Evolutionary conservation across 148 eudicot genomes (phyloP), one percentile per base, ranked within the genome.

Genomic region (Drosera capensis): DNA sequence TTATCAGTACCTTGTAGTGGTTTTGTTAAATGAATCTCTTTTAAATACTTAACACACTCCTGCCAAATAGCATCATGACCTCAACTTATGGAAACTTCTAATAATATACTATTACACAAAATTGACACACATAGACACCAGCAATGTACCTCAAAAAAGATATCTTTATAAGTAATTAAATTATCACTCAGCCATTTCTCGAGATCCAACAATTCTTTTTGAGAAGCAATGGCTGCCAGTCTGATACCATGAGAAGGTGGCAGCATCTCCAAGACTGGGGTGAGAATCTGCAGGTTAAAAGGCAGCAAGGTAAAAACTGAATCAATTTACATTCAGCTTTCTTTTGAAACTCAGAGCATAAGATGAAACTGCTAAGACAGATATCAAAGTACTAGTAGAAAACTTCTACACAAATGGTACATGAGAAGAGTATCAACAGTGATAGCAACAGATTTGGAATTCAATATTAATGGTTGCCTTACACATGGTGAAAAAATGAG

Each of bases 291-390:
- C 62, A 69, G 21, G 63, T 41, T 13, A 14, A 11, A 19, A 34
- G 13, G 5, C 3, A 34, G 14, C n/a, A 0, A 28, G 7, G 11
- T 5, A 5, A 11, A 34, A 11, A 13, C 5, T 11, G n/a, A 34
- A 11, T 13, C 6, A 34, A 34, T 13, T 15, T 15, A 21, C 17
- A 7, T 19, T 43, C n/a, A 20, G 25, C 9, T 36, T 14, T 45
- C 58, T 76, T 94, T 94, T 88, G 78, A 24, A 67, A 40, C 67
- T 88, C 94, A 67, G 77, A 75, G 66, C 86, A 88, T 16, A 73
- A 57, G 53, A 83, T 92, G 64, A 75, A 62, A 59, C 78, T 54
- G 57, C 62, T 63, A 48, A 20, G 52, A n/a, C 71, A 56, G 23
- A 47, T 71, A 35, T 78, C 92, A 9, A 63, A 60, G 60, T 84